Evolutionary conservation across 768 basidiomycete species (phyloP).

Genomic region (Podaxis sp.): DNA sequence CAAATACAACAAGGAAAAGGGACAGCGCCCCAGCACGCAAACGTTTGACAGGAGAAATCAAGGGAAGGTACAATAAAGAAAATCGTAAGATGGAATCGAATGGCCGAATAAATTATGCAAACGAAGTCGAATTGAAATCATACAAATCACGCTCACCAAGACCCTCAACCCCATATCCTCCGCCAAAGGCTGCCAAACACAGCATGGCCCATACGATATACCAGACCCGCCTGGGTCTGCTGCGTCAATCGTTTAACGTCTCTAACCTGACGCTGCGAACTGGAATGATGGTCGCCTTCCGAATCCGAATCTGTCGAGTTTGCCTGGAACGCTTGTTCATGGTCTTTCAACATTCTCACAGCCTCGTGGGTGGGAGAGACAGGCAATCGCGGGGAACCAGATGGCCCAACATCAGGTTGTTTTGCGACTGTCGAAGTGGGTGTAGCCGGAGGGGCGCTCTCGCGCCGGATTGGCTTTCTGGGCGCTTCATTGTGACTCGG

Average conservation of each 20-base stretch:
- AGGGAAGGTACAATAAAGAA: not conserved
- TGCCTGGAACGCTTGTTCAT: conserved; percentile 1
- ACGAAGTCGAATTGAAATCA: not conserved
- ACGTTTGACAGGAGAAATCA: not conserved
- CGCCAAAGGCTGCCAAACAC: conserved; percentile 10
- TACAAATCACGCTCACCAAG: not conserved
- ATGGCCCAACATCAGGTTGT: not conserved
- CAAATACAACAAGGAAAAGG: not conserved
- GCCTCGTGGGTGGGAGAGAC: not conserved
- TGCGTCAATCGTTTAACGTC: not conserved
- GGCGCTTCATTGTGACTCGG: not conserved
- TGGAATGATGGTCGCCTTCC: not conserved
- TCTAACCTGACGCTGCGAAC: not conserved
- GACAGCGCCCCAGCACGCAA: not conserved
- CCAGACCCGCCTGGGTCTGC: not conserved
- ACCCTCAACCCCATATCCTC: not conserved
- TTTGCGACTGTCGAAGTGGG: not conserved
- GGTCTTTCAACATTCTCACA: not conserved
- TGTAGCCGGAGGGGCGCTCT: not conserved
- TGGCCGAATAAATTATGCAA: not conserved
- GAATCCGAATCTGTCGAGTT: conserved; percentile 4
- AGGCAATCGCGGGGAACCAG: not conserved
- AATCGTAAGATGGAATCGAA: not conserved
- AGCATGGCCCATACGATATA: conserved; percentile 3
- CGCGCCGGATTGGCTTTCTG: not conserved